Conservation (phyloP, 306 rosid species). For the Glycine soja region DNA sequence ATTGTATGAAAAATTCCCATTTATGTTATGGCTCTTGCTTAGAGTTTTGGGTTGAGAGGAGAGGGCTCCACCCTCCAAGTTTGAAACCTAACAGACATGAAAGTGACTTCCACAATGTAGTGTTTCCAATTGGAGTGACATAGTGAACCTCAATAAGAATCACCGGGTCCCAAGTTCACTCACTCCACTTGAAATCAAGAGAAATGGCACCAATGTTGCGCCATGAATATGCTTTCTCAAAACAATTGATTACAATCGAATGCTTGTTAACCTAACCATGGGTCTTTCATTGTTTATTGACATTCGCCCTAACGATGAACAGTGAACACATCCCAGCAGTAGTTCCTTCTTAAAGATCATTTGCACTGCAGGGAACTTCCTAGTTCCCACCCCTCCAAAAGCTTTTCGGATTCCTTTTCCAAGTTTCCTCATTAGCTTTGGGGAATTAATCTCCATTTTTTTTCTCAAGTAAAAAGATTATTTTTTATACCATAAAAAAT, state of each 20-base stretch:
- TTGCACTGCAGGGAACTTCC: too few relatives aligned
- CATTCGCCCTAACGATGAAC: not conserved
- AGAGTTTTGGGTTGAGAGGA: conserved; percentile 18
- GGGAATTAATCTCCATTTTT: too few relatives aligned
- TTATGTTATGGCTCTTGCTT: conserved; percentile 20
- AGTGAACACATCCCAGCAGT: too few relatives aligned
- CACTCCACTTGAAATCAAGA: conserved; percentile 34
- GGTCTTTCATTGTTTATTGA: not conserved
- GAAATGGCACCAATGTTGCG: not conserved
- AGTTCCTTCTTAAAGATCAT: too few relatives aligned
- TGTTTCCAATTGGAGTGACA: conserved; percentile 40
- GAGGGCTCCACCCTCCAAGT: conserved; percentile 32
- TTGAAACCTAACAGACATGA: conserved; percentile 24
- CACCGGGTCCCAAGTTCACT: not conserved
- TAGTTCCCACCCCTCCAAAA: too few relatives aligned
- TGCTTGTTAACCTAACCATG: conserved; percentile 1
- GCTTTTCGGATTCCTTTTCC: too few relatives aligned
- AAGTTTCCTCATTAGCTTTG: too few relatives aligned
- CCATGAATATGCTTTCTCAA: conserved; percentile 23
- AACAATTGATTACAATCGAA: conserved; percentile 26
- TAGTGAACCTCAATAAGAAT: conserved; percentile 16
- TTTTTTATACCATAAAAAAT: too few relatives aligned
- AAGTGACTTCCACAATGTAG: conserved; percentile 35
- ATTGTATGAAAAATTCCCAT: not conserved
- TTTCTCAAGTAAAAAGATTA: too few relatives aligned